Percentiles rank a stretch among this genome's conserved stretches.
Conservation (phyloP, 164 flowering plant species). For the Santalum album region DNA sequence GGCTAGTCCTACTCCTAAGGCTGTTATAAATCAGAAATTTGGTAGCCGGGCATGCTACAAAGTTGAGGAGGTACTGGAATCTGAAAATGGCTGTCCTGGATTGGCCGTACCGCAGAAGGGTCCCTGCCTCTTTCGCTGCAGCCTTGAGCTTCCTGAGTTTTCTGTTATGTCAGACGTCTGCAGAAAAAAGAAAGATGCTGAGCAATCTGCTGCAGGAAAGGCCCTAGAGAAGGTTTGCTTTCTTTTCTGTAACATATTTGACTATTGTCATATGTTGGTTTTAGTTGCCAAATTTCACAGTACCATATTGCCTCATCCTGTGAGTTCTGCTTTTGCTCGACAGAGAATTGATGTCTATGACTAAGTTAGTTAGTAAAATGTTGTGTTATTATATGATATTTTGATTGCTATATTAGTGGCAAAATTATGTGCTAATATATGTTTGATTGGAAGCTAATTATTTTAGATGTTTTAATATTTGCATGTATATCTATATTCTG, state of each 20-base stretch:
- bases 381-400: no score
- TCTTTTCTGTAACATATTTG: not conserved
- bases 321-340: no score
- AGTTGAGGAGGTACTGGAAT: constrained; percentile 60
- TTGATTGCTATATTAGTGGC: no score
- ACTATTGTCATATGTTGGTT: no score
- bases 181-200: constrained; percentile 84
- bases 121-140: constrained; percentile 63
- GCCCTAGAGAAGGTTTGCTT: constrained; percentile 71
- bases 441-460: no score
- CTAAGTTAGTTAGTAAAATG: no score
- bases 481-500: no score
- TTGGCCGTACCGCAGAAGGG: constrained; percentile 54
- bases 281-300: no score
- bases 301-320: not conserved
- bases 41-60: constrained; percentile 56
- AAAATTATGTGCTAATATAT: no score
- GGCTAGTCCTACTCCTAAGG: constrained; percentile 53
- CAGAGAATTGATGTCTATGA: no score
- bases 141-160: constrained; percentile 73
- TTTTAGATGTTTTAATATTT: no score
- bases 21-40: constrained; percentile 60
- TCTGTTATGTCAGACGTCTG: constrained; percentile 54
- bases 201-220: constrained; percentile 81
- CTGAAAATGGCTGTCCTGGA: constrained; percentile 75